Percentiles rank a stretch among this genome's conserved stretches.
phyloP scores from a whole-genome alignment of 73 alveolate species.

The Diophrys appendiculata region DNA sequence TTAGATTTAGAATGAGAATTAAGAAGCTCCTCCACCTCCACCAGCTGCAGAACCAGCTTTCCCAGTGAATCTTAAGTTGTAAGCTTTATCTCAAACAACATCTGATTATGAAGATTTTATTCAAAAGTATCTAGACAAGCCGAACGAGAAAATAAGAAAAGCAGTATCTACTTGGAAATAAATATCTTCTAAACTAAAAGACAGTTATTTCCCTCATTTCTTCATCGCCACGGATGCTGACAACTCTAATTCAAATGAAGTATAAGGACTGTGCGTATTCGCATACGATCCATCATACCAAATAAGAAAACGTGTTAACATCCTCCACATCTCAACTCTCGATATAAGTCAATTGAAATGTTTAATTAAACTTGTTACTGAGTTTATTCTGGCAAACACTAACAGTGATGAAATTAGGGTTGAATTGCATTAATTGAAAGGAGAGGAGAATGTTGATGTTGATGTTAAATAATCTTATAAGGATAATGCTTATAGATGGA shows the following conservation, averaged over 20 bases:
- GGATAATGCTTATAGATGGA: not conserved
- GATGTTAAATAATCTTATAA: not conserved
- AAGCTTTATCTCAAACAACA: not conserved
- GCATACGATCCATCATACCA: conserved; percentile 4
- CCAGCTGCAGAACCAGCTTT: no score
- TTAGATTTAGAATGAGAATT: no score
- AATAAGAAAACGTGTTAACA: conserved; percentile 7
- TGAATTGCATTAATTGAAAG: not conserved
- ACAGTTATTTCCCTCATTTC: not conserved
- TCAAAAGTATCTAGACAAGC: not conserved
- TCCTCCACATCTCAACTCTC: conserved; percentile 11
- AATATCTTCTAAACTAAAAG: not conserved
- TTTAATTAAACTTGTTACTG: not conserved
- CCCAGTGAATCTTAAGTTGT: no score
- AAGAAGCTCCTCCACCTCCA: no score
- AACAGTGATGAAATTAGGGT: not conserved
- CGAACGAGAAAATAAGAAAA: not conserved
- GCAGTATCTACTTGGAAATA: not conserved
- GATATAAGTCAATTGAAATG: no score
- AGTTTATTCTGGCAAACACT: not conserved
- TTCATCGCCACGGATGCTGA: not conserved
- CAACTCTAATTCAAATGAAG: no score
- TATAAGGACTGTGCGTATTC: conserved; percentile 18
- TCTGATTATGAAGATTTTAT: not conserved
- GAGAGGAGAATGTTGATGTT: not conserved